Evolutionary conservation across 306 rosid genomes (phyloP).

Genomic region (Aeschynomene evenia): DNA sequence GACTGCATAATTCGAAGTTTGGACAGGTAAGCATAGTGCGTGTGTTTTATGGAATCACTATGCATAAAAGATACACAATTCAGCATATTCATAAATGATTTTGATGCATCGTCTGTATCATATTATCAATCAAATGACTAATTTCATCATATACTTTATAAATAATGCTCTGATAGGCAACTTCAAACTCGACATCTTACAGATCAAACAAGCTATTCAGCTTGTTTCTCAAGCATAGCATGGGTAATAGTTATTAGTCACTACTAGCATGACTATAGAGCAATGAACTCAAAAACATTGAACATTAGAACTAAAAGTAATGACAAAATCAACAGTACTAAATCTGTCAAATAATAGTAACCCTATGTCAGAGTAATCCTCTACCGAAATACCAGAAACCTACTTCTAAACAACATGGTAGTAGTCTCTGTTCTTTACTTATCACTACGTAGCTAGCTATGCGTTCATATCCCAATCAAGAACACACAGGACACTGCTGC

Average conservation of each 20-base stretch:
- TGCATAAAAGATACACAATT: not conserved
- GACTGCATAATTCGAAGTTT: not conserved
- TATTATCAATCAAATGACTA: not conserved
- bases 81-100: not conserved
- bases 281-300: not conserved
- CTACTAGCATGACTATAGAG: not conserved
- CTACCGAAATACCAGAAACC: conserved; percentile 1
- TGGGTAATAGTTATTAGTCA: not conserved
- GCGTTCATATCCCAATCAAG: conserved; percentile 4
- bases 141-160: not conserved
- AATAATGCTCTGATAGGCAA: not conserved
- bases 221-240: not conserved
- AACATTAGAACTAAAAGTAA: not conserved
- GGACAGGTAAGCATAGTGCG: not conserved
- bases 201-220: not conserved
- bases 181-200: not conserved
- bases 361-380: not conserved
- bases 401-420: not conserved
- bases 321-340: not conserved
- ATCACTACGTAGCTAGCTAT: not conserved
- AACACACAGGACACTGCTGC: not conserved
- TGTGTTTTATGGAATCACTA: not conserved
- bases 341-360: not conserved
- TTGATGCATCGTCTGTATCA: not conserved
- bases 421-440: not conserved